phyloP scores from a whole-genome alignment of 1,139 yeast species.

The Hemisphaericaspora xylofermentans region DNA sequence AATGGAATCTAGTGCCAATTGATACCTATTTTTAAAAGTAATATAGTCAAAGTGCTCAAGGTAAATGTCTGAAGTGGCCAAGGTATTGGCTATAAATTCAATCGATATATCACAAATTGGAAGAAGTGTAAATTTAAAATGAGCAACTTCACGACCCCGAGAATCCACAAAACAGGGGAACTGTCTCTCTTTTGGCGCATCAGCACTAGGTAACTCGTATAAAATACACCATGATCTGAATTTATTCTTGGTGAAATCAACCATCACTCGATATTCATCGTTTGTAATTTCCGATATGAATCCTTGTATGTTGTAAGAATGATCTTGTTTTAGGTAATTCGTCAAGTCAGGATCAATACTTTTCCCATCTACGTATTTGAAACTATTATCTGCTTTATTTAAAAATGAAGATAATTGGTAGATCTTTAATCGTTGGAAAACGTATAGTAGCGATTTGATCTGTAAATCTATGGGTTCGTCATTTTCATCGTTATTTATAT shows the following conservation, averaged over 20 bases:
- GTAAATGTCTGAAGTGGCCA: conserved; percentile 43
- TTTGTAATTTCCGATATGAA: conserved; percentile 42
- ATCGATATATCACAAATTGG: conserved; percentile 42
- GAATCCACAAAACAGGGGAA: conserved; percentile 31
- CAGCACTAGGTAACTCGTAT: conserved; percentile 41
- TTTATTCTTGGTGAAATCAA: conserved; percentile 65
- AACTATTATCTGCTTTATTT: conserved; percentile 16
- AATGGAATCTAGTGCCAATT: conserved; percentile 21
- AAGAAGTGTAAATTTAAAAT: conserved; percentile 45
- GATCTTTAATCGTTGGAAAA: conserved; percentile 54
- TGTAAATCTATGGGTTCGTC: conserved; percentile 60
- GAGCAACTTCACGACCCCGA: conserved; percentile 21
- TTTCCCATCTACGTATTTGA: conserved; percentile 17
- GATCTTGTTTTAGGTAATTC: conserved; percentile 42
- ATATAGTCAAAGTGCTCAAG: conserved; percentile 41
- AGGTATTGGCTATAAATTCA: conserved; percentile 34
- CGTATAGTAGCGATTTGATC: conserved; percentile 54
- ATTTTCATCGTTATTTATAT: conserved; percentile 15
- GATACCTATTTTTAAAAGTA: conserved; percentile 16
- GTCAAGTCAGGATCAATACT: conserved; percentile 4
- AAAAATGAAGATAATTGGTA: conserved; percentile 43
- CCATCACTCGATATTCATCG: conserved; percentile 61
- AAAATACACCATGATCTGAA: conserved; percentile 60
- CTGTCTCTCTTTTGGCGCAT: conserved; percentile 14
- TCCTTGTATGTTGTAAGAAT: conserved; percentile 46